A percentile compares a stretch with the other conserved stretches of the same genome.
phyloP scores from a whole-genome alignment of 2,329 filamentous ascomycete genomes.

The Paraconiothyrium brasiliense region DNA sequence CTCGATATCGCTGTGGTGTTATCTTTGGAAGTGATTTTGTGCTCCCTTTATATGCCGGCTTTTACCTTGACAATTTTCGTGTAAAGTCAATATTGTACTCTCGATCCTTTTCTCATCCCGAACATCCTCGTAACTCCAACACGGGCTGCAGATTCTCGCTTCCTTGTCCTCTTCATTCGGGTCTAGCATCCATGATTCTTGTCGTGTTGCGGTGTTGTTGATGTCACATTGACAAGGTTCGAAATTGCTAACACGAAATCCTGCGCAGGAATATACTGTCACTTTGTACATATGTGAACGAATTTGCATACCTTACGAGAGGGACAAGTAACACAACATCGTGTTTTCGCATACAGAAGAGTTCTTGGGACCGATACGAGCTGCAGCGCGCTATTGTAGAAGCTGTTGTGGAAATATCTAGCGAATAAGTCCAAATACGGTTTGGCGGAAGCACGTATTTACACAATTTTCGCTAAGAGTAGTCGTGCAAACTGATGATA shows the following conservation, averaged over 20 bases:
- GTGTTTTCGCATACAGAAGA: background rate
- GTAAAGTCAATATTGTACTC: too few relatives aligned
- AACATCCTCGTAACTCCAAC: background rate
- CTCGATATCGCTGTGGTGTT: background rate
- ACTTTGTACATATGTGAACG: background rate
- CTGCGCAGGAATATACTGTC: background rate
- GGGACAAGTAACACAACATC: background rate
- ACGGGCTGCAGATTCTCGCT: background rate
- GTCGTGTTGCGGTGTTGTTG: background rate
- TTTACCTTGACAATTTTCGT: too few relatives aligned
- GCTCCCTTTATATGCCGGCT: background rate
- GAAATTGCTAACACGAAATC: background rate
- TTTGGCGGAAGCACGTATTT: background rate
- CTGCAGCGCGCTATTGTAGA: background rate
- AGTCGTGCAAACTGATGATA: background rate
- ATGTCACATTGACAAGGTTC: background rate
- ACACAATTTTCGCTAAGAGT: background rate
- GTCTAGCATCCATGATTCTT: background rate
- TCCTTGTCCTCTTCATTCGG: background rate
- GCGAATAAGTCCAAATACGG: background rate
- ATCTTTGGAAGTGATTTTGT: background rate
- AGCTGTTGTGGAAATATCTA: background rate
- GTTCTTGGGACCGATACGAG: conserved; percentile 2
- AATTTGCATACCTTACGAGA: background rate
- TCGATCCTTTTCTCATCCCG: too few relatives aligned